These are phyloP conservation scores for Diaporthe humulicola DNA, from an alignment of 2,329 filamentous ascomycete species.

Conservation along the genomic window DNA sequence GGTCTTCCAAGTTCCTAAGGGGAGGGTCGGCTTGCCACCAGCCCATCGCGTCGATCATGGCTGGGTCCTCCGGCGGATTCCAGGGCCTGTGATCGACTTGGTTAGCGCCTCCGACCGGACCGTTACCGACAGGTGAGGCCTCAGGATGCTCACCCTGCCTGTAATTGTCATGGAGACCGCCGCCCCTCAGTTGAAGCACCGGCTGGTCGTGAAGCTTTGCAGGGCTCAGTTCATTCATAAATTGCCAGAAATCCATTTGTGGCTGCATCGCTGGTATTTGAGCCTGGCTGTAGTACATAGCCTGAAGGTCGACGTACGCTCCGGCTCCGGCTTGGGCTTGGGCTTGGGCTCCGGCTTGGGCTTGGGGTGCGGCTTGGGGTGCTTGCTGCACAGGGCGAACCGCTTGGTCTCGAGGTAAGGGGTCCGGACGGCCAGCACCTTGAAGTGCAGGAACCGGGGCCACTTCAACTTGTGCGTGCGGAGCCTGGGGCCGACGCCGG, in stretches of 20 bases:
- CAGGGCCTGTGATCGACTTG: slow-evolving; percentile 10
- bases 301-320: slow-evolving; percentile 2
- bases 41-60: not conserved
- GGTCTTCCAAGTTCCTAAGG: not conserved
- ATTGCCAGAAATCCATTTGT: not conserved
- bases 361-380: not conserved
- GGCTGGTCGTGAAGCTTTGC: not conserved
- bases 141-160: slow-evolving; percentile 31
- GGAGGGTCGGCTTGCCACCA: not conserved
- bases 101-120: slow-evolving; percentile 32
- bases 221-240: not conserved
- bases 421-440: not conserved
- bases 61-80: not conserved
- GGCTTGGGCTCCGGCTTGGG: not conserved
- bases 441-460: not conserved
- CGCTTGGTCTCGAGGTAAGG: not conserved
- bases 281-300: not conserved
- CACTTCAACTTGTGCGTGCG: not conserved
- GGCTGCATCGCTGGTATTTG: not conserved
- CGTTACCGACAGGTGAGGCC: slow-evolving; percentile 25
- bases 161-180: slow-evolving; percentile 7
- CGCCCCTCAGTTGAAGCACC: not conserved
- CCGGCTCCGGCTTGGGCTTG: too few species aligned
- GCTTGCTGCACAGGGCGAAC: too few species aligned
- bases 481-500: not conserved